These are phyloP conservation scores for Schwanniomyces polymorphus DNA, from an alignment of 805 yeast genomes.

Conservation along the genomic window DNA sequence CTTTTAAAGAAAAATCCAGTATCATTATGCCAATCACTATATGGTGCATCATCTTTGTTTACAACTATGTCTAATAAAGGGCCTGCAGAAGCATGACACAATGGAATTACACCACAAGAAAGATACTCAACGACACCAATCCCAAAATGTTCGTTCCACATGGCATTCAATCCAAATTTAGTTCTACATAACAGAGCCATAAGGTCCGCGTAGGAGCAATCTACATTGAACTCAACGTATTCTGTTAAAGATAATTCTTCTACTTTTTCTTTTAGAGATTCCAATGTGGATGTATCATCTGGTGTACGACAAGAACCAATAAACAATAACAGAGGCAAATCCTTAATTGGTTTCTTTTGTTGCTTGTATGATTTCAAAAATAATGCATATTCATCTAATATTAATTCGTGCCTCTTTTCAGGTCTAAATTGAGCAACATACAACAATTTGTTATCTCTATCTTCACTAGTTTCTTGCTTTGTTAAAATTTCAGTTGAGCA, in stretches of 20 bases:
- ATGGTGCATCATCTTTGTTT: conserved; percentile 7
- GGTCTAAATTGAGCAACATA: conserved; percentile 93
- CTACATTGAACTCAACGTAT: conserved; percentile 60
- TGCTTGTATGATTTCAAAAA: conserved; percentile 38
- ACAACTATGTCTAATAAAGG: conserved; percentile 85
- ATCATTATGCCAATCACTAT: conserved; percentile 34
- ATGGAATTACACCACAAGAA: conserved; percentile 82
- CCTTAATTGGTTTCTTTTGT: conserved; percentile 12
- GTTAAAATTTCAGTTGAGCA: conserved; percentile 64
- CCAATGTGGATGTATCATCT: conserved; percentile 62
- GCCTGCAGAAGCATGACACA: conserved; percentile 95
- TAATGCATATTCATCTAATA: conserved; percentile 61
- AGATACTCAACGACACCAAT: conserved; percentile 94
- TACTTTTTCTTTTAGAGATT: conserved; percentile 42
- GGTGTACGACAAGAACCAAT: conserved; percentile 82
- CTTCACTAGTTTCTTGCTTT: conserved; percentile 9
- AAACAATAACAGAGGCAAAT: conserved; percentile 60
- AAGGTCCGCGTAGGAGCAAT: conserved; percentile 70
- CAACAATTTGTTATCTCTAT: conserved; percentile 42
- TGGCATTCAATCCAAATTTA: conserved; percentile 83
- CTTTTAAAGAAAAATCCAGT: conserved; percentile 83
- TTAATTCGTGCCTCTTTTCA: conserved; percentile 83
- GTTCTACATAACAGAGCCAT: conserved; percentile 52
- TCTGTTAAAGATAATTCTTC: conserved; percentile 26
- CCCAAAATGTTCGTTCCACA: conserved; percentile 99